Evolutionary conservation across 345 rosid species (phyloP).

Genomic region (Durio zibethinus): DNA sequence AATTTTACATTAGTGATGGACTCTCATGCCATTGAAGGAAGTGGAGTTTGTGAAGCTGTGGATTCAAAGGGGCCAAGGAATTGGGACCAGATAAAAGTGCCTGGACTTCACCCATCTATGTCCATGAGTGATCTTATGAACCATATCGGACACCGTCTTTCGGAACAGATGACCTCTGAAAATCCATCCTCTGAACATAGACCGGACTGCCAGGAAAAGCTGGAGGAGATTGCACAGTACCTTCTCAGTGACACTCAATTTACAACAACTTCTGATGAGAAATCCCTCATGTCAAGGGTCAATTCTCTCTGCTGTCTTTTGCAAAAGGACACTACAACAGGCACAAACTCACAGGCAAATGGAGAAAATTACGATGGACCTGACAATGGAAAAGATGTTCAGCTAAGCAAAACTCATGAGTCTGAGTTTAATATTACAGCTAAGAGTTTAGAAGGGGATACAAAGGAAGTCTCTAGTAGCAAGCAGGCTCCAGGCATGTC

Average conservation of each 20-base stretch:
- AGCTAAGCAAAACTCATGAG: conserved; percentile 25
- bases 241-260: conserved; percentile 77
- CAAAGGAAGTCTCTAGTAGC: conserved; percentile 48
- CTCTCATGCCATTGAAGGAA: conserved; percentile 55
- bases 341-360: conserved; percentile 48
- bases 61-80: conserved; percentile 50
- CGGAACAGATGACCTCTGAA: conserved; percentile 62
- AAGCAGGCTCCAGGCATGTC: conserved; percentile 67
- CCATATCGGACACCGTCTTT: conserved; percentile 62
- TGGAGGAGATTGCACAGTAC: conserved; percentile 81
- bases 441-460: conserved; percentile 36
- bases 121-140: conserved; percentile 84
- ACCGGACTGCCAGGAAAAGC: conserved; percentile 46
- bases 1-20: conserved; percentile 49
- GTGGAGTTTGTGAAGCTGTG: conserved; percentile 52
- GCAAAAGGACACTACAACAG: conserved; percentile 62
- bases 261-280: conserved; percentile 74
- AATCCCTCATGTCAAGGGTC: conserved; percentile 94
- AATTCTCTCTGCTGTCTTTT: conserved; percentile 92
- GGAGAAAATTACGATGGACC: conserved; percentile 38
- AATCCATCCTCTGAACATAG: conserved; percentile 39
- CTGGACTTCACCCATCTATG: conserved; percentile 84
- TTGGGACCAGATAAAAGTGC: conserved; percentile 83
- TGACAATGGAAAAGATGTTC: conserved; percentile 32
- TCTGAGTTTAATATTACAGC: conserved; percentile 26